Conservation (phyloP, 805 yeast species). For the Wickerhamiella allomyrinae region DNA sequence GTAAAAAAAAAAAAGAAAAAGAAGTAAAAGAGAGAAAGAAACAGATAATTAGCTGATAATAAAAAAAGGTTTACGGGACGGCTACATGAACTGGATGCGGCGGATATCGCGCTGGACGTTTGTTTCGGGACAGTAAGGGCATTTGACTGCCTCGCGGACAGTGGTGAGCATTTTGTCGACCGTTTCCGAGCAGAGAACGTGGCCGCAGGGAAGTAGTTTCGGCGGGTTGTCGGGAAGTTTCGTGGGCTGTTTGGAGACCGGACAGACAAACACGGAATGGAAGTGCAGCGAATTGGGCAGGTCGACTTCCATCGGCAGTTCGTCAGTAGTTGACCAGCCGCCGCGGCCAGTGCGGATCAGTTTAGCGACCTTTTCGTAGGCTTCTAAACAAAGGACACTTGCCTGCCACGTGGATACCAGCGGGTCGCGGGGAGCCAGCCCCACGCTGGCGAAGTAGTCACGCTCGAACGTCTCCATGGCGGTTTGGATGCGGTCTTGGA, state of each 20-base stretch:
- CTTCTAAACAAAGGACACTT: neutral
- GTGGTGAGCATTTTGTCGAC: slow-evolving; percentile 33
- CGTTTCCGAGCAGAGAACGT: slow-evolving; percentile 43
- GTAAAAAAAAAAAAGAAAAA: too few relatives aligned
- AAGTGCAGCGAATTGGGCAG: slow-evolving; percentile 40
- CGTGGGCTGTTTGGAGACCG: slow-evolving; percentile 53
- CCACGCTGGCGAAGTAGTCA: neutral
- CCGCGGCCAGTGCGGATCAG: neutral
- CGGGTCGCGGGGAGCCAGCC: neutral
- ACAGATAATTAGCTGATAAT: too few relatives aligned
- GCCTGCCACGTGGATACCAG: neutral
- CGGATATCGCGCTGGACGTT: neutral
- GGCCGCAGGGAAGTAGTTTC: slow-evolving; percentile 47
- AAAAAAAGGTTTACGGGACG: too few relatives aligned
- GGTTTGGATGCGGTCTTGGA: neutral
- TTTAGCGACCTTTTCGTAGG: neutral
- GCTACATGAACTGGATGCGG: neutral
- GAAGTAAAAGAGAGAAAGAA: too few relatives aligned
- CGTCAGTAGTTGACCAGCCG: slow-evolving; percentile 2
- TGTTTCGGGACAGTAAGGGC: slow-evolving; percentile 51
- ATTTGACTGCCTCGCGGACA: slow-evolving; percentile 28
- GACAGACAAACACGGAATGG: slow-evolving; percentile 59
- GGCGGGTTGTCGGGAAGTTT: slow-evolving; percentile 45
- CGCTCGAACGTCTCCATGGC: neutral
- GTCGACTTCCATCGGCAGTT: slow-evolving; percentile 31